These are phyloP conservation scores for Cryphonectria japonica DNA, from an alignment of 2,329 filamentous ascomycete genomes.

Conservation along the genomic window DNA sequence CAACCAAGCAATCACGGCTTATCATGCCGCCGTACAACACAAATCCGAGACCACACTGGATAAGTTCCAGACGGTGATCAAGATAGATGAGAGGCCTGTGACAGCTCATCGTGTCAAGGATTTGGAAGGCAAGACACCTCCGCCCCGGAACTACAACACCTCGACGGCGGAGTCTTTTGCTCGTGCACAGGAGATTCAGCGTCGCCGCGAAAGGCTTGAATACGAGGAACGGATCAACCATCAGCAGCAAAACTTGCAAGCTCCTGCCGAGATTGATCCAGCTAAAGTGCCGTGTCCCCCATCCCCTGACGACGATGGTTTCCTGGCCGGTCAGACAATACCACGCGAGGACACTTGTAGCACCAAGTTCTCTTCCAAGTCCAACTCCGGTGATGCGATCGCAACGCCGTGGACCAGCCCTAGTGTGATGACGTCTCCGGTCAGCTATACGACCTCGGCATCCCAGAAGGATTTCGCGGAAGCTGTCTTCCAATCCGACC, in stretches of 20 bases:
- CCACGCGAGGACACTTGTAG: constrained; percentile 47
- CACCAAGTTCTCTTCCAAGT: constrained; percentile 55
- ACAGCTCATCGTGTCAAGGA: constrained; percentile 51
- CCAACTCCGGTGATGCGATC: constrained; percentile 53
- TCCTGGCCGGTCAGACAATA: constrained; percentile 38
- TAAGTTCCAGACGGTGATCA: constrained; percentile 39
- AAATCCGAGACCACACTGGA: constrained; percentile 47
- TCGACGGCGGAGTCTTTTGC: constrained; percentile 47
- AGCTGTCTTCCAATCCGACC: constrained; percentile 64
- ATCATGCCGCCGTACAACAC: constrained; percentile 46
- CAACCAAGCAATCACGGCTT: constrained; percentile 43
- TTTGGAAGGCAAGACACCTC: constrained; percentile 43
- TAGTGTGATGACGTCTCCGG: constrained; percentile 55
- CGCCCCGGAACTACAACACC: constrained; percentile 42
- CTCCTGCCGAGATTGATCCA: constrained; percentile 35
- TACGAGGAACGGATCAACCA: constrained; percentile 37
- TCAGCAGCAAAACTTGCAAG: constrained; percentile 25
- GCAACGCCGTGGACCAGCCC: constrained; percentile 59
- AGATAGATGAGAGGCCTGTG: constrained; percentile 50
- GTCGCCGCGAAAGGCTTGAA: constrained; percentile 40
- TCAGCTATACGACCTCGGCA: constrained; percentile 43
- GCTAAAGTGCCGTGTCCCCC: constrained; percentile 46
- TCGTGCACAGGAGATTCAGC: constrained; percentile 40
- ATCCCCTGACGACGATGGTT: constrained; percentile 50
- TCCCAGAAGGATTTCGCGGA: constrained; percentile 49